These are phyloP conservation scores for Mrakiaceae sp. DNA, from an alignment of 1,284 basidiomycete genomes.

Conservation along the genomic window DNA sequence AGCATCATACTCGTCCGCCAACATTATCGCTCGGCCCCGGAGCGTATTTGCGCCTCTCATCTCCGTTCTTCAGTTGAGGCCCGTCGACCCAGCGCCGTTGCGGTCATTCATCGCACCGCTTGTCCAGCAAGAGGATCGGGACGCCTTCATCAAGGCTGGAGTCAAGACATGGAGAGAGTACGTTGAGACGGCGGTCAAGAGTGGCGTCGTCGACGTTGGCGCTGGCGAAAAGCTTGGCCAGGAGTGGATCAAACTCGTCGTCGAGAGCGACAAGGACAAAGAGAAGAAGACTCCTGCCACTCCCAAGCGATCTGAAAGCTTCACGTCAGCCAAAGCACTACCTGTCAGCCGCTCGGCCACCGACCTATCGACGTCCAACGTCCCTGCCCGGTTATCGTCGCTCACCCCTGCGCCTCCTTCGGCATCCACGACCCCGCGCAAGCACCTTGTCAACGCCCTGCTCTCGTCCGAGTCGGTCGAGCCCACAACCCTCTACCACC, in stretches of 20 bases:
- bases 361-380: background rate
- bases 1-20: no score
- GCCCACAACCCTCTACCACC: background rate
- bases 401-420: background rate
- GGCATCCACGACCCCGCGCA: slow-evolving; percentile 1
- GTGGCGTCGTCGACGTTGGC: slow-evolving; percentile 1
- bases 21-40: background rate
- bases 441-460: slow-evolving; percentile 1
- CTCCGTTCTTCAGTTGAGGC: background rate
- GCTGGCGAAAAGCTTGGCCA: slow-evolving; percentile 6
- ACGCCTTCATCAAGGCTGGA: background rate
- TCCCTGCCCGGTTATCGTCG: background rate
- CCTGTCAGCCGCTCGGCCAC: background rate
- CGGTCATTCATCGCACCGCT: slow-evolving; percentile 7
- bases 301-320: background rate
- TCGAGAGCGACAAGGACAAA: no score
- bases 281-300: background rate
- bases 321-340: no score
- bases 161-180: slow-evolving; percentile 6
- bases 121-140: slow-evolving; percentile 1
- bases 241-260: slow-evolving; percentile 6
- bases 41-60: slow-evolving; percentile 1
- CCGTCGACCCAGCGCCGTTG: background rate
- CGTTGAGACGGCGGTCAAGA: slow-evolving; percentile 1
- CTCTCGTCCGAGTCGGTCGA: background rate